A percentile compares a stretch with the other conserved stretches of the same genome.
Evolutionary conservation across 305 asterid species (phyloP).

Genomic region (Stenogyne calaminthoides): DNA sequence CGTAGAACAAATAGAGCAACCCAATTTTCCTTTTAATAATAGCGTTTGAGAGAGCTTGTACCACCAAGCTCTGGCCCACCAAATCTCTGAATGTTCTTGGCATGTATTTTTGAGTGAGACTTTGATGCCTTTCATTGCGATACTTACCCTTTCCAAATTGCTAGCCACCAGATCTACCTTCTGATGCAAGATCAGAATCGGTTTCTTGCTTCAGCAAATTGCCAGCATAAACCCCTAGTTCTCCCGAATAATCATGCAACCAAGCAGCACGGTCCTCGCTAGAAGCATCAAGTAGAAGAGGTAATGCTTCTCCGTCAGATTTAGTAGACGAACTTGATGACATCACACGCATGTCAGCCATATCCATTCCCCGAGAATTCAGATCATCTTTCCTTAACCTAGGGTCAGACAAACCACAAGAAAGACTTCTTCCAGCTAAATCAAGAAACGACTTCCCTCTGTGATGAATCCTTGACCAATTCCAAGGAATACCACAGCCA

Average conservation of each 20-base stretch:
- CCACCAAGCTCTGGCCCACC: constrained; percentile 91
- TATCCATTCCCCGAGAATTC: constrained; percentile 47
- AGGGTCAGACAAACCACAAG: constrained; percentile 91
- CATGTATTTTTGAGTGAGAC: constrained; percentile 87
- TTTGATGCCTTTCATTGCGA: constrained; percentile 70
- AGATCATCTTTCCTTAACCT: constrained; percentile 60
- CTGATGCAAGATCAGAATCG: constrained; percentile 82
- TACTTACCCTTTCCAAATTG: constrained; percentile 42
- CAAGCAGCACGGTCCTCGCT: constrained; percentile 68
- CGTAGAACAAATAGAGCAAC: constrained; percentile 83
- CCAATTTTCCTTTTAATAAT: constrained; percentile 74
- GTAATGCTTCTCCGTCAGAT: constrained; percentile 81
- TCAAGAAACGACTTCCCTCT: constrained; percentile 92
- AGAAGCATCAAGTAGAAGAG: constrained; percentile 77
- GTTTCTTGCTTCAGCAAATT: constrained; percentile 68
- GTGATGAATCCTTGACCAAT: constrained; percentile 92
- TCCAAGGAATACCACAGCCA: constrained; percentile 95
- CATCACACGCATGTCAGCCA: constrained; percentile 52
- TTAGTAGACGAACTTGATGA: constrained; percentile 76
- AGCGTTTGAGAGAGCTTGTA: constrained; percentile 88
- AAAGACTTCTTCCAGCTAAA: constrained; percentile 87
- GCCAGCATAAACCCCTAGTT: constrained; percentile 81
- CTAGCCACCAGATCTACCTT: constrained; percentile 70
- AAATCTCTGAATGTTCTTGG: constrained; percentile 84
- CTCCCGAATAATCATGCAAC: constrained; percentile 90